phyloP scores from a whole-genome alignment of 2,329 filamentous ascomycete genomes.

The Dothistroma pini region DNA sequence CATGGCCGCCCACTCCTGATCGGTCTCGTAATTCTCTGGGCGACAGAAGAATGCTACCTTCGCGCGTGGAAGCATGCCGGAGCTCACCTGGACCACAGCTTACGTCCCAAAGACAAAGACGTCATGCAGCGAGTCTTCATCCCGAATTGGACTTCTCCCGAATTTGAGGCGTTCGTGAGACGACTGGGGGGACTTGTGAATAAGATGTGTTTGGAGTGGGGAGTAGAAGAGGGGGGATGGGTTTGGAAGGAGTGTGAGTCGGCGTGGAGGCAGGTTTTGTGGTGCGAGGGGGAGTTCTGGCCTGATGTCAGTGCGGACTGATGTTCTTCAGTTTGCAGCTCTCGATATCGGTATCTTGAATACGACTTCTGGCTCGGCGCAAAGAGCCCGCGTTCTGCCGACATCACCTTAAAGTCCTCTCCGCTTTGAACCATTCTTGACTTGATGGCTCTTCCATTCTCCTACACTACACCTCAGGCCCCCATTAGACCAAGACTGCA shows the following conservation, averaged over 20 bases:
- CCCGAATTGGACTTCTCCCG: slow-evolving; percentile 49
- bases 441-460: too few species aligned
- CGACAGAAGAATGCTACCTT: slow-evolving; percentile 61
- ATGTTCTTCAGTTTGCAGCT: too few species aligned
- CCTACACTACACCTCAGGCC: too few species aligned
- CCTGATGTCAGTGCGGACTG: slow-evolving; percentile 36
- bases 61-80: slow-evolving; percentile 47
- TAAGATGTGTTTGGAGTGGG: slow-evolving; percentile 40
- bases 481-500: too few species aligned
- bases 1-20: slow-evolving; percentile 56
- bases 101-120: slow-evolving; percentile 36
- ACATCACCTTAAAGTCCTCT: too few species aligned
- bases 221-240: slow-evolving; percentile 39
- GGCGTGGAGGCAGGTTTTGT: slow-evolving; percentile 47
- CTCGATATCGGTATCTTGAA: too few species aligned
- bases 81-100: slow-evolving; percentile 29
- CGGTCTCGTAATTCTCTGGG: slow-evolving; percentile 68
- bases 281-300: slow-evolving; percentile 49
- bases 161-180: slow-evolving; percentile 49
- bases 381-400: too few species aligned
- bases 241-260: slow-evolving; percentile 49
- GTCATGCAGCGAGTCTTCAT: slow-evolving; percentile 49
- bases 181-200: slow-evolving; percentile 45
- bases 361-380: too few species aligned
- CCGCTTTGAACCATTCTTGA: too few species aligned